A percentile compares a stretch with the other conserved stretches of the same genome.
These are phyloP conservation scores for Barnettozyma wickerhamii DNA, from an alignment of 805 yeast species.

Conservation along the genomic window DNA sequence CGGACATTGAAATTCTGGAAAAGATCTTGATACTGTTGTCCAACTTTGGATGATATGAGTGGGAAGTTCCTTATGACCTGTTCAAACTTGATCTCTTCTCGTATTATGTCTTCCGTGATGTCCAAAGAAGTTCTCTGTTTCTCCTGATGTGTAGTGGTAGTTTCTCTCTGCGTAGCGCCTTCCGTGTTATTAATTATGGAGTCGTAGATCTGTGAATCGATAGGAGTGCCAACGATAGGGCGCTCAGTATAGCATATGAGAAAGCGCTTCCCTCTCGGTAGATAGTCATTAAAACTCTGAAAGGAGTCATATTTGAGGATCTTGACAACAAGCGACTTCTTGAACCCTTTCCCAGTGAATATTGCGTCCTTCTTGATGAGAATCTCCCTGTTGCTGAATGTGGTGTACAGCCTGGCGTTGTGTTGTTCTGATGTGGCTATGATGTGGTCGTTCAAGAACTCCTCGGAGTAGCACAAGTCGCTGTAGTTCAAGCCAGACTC, in stretches of 20 bases:
- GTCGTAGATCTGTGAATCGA: conserved; percentile 6
- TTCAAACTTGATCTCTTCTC: conserved; percentile 28
- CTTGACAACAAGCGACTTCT: conserved; percentile 36
- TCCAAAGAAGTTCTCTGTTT: neutral
- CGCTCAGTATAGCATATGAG: conserved; percentile 54
- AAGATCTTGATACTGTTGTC: conserved; percentile 34
- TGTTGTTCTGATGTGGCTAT: conserved; percentile 34
- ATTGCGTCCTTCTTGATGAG: conserved; percentile 51
- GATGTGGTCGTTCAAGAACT: conserved; percentile 62
- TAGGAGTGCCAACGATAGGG: conserved; percentile 43
- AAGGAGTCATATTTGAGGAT: conserved; percentile 46
- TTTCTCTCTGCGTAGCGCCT: neutral
- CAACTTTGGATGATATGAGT: conserved; percentile 31
- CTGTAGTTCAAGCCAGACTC: conserved; percentile 35
- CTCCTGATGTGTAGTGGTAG: neutral
- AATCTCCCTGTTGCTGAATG: conserved; percentile 54
- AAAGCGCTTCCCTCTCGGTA: conserved; percentile 52
- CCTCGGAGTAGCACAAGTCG: conserved; percentile 54
- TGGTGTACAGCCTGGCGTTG: conserved; percentile 39
- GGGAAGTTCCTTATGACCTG: conserved; percentile 39
- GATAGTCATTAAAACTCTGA: conserved; percentile 49
- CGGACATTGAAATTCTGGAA: conserved; percentile 36
- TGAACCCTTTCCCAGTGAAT: conserved; percentile 57
- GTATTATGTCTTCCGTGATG: neutral
- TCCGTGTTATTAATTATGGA: neutral